phyloP scores from a whole-genome alignment of 108 stramenopile genomes.

The Schizochytrium sp. region DNA sequence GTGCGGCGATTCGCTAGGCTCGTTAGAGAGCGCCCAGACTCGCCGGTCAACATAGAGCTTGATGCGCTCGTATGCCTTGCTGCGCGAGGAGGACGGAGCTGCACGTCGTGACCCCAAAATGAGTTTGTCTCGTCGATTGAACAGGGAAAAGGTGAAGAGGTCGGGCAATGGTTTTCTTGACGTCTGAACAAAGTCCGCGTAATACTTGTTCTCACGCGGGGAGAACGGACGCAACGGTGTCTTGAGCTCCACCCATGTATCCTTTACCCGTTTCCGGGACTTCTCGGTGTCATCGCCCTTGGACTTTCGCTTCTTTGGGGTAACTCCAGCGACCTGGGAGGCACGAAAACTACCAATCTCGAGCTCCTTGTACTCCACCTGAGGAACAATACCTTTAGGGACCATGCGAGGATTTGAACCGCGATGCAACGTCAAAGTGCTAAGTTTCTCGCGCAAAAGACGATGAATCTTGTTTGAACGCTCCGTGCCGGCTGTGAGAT shows the following conservation, averaged over 20 bases:
- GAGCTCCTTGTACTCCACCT: background rate
- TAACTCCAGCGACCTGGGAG: background rate
- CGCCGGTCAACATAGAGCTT: no score
- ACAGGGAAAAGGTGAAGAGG: background rate
- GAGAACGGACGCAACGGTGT: background rate
- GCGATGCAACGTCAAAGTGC: background rate
- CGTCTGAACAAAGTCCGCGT: background rate
- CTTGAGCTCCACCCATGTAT: background rate
- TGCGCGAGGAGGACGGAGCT: background rate
- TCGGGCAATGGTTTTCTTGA: background rate
- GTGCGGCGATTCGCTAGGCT: no score
- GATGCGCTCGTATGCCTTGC: background rate
- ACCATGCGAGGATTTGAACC: background rate
- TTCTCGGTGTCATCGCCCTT: background rate
- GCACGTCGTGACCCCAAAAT: background rate
- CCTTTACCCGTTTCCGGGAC: background rate
- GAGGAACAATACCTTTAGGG: background rate
- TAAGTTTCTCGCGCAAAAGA: background rate
- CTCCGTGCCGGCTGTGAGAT: background rate
- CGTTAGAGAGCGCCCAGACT: no score
- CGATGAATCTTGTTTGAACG: background rate
- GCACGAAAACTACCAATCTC: background rate
- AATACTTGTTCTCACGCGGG: background rate
- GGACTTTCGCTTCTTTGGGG: background rate
- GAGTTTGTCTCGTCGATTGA: background rate